A percentile compares a stretch with the other conserved stretches of the same genome.
phyloP scores from a whole-genome alignment of 768 basidiomycete species.

The Hypsizygus marmoreus region DNA sequence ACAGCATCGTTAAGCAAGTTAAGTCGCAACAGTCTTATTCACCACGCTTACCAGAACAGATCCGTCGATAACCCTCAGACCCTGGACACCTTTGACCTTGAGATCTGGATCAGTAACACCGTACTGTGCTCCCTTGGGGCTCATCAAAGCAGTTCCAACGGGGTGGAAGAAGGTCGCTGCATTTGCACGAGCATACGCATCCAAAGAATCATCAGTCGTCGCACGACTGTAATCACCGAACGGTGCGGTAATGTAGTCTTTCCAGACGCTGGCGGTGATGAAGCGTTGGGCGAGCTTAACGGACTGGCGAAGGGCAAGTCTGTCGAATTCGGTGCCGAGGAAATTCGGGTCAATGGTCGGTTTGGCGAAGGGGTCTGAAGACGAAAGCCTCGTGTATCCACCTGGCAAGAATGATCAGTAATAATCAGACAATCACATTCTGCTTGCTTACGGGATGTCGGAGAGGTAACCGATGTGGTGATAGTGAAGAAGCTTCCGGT shows the following conservation, averaged over 20 bases:
- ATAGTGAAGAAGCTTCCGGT: slow-evolving; percentile 9
- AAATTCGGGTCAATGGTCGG: slow-evolving; percentile 49
- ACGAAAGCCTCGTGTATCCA: neutral
- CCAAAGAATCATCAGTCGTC: slow-evolving; percentile 12
- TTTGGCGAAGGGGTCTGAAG: slow-evolving; percentile 7
- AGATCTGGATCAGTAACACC: slow-evolving; percentile 32
- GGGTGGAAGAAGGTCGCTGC: slow-evolving; percentile 18
- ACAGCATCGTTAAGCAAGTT: neutral
- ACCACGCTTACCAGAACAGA: slow-evolving; percentile 27
- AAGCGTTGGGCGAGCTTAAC: slow-evolving; percentile 26
- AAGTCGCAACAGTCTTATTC: neutral
- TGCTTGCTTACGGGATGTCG: slow-evolving; percentile 11
- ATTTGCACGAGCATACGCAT: slow-evolving; percentile 11
- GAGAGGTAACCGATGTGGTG: slow-evolving; percentile 2
- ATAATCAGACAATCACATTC: neutral
- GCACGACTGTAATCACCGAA: slow-evolving; percentile 11
- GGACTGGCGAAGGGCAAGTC: slow-evolving; percentile 21
- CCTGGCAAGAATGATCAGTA: neutral
- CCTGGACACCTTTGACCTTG: slow-evolving; percentile 26
- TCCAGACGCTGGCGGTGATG: slow-evolving; percentile 23
- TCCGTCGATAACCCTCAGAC: slow-evolving; percentile 29
- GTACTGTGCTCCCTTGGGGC: slow-evolving; percentile 15
- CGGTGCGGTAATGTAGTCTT: slow-evolving; percentile 23
- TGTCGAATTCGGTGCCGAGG: slow-evolving; percentile 27
- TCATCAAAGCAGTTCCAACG: slow-evolving; percentile 24